phyloP scores from a whole-genome alignment of 495 filamentous ascomycete species.

The Neurospora tetraspora region DNA sequence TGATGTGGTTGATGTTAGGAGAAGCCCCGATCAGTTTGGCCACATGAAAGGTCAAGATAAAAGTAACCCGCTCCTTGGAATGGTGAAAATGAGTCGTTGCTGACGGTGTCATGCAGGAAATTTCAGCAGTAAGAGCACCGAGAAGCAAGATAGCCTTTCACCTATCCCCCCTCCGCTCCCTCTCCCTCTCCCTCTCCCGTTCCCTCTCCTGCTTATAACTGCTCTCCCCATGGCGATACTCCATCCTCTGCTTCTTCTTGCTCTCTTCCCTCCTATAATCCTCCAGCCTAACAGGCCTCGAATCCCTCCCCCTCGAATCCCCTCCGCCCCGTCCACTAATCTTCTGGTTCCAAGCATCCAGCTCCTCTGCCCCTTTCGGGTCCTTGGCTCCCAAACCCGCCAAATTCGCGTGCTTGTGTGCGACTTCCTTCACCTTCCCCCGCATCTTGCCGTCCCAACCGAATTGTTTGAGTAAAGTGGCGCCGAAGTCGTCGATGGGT shows the following conservation, averaged over 20 bases:
- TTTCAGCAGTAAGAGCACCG: background rate
- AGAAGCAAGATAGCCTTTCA: slow-evolving; percentile 3
- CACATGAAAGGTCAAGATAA: background rate
- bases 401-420: slow-evolving; percentile 61
- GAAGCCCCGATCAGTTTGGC: background rate
- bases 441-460: slow-evolving; percentile 83
- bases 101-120: background rate
- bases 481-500: slow-evolving; percentile 90
- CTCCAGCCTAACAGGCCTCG: slow-evolving; percentile 29
- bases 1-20: background rate
- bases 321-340: background rate
- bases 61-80: background rate
- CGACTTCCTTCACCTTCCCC: slow-evolving; percentile 35
- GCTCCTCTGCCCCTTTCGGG: slow-evolving; percentile 60
- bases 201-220: slow-evolving; percentile 41
- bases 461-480: slow-evolving; percentile 78
- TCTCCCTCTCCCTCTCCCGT: slow-evolving; percentile 29
- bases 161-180: slow-evolving; percentile 28
- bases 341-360: slow-evolving; percentile 29
- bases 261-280: slow-evolving; percentile 35
- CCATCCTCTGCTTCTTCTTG: slow-evolving; percentile 29
- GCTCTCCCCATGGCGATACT: slow-evolving; percentile 24
- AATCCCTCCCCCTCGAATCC: slow-evolving; percentile 7
- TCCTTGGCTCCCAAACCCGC: slow-evolving; percentile 76
- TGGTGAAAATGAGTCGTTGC: background rate